Base-by-base conservation (phyloP, 2,329 filamentous ascomycete genomes). In the Phyllosticta capitalensis region DNA sequence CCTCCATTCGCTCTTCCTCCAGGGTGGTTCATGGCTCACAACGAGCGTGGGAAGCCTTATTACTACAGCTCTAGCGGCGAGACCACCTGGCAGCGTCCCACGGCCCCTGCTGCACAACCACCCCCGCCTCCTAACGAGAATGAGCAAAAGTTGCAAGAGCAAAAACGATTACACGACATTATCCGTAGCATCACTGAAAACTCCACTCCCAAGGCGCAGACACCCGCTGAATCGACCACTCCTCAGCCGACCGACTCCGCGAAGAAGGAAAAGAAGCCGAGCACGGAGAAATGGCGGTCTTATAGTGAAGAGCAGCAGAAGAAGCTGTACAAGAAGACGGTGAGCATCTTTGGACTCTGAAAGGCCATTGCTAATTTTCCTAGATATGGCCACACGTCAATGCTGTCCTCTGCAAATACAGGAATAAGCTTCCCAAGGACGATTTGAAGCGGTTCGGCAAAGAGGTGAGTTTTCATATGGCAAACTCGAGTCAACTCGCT, bases 281-380 rank as follows among this genome's bases (percentile, higher is more conserved):
- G 65, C 49, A 68, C 81, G 66, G 86, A 90, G 54, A 89, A 87
- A 69, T 91, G 88, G 88, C 81, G 83, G 59, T 81, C 80, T 61
- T 71, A 86, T 30, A 79, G 86, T 1, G 71, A 85, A 65, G 92
- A 96, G 64, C 96, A 96, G 75, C 90, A 94, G 74, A 95, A 91
- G 83, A 96, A 90, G 76, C 80, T 96, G 2, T 97, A 96, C 67
- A 92, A 96, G 72, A 92, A 92, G 69, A 95, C 91, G 56, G 90
- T 95, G 80, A 72, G 89, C 78, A 26, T 56, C 22, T 19, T 45
- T 22, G n/a, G 17, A 56, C 51, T 38, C 10, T 52, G 4, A 1
- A 20, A n/a, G 49, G 19, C 7, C 45, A 17, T 4, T 54, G 62
- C 67, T 63, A 68, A 61, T 26, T 48, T 21, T 21, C 14, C 5